phyloP scores from a whole-genome alignment of 2,329 filamentous ascomycete genomes.

The Botryosphaeria dothidea region DNA sequence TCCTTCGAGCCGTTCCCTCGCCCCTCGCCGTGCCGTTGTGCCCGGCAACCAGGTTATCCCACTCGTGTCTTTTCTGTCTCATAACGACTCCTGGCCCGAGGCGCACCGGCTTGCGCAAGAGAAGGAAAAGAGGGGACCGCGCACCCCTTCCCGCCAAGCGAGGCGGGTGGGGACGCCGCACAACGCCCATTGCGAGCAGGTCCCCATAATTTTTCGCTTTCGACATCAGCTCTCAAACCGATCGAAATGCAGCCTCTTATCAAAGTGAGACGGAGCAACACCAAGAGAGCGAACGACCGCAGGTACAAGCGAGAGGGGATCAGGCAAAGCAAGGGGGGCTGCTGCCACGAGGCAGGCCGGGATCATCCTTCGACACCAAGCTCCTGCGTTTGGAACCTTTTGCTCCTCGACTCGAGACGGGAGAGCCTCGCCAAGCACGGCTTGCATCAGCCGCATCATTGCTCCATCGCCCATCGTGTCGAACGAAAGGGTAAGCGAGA shows the following conservation, averaged over 20 bases:
- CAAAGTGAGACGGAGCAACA: background rate
- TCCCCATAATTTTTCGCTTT: background rate
- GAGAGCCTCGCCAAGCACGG: background rate
- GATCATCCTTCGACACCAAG: background rate
- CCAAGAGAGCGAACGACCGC: background rate
- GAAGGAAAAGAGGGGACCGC: background rate
- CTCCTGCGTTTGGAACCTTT: background rate
- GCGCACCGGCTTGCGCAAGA: background rate
- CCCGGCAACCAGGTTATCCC: constrained; percentile 1
- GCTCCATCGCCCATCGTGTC: background rate
- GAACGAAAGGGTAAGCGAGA: background rate
- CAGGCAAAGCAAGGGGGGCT: background rate
- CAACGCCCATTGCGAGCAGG: background rate
- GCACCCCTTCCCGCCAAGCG: no score
- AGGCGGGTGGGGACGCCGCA: background rate
- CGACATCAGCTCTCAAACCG: background rate
- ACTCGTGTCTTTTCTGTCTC: background rate
- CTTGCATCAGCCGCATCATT: background rate
- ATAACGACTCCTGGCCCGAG: no score
- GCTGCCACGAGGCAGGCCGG: constrained; percentile 9
- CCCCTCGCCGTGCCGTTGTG: background rate
- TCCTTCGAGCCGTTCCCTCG: background rate
- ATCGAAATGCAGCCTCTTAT: background rate
- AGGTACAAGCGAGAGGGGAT: background rate
- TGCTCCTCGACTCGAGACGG: no score